Percentiles rank a stretch among this genome's conserved stretches.
Evolutionary conservation across 2,329 filamentous ascomycete genomes (phyloP).

Genomic region (Laburnicola sp.): DNA sequence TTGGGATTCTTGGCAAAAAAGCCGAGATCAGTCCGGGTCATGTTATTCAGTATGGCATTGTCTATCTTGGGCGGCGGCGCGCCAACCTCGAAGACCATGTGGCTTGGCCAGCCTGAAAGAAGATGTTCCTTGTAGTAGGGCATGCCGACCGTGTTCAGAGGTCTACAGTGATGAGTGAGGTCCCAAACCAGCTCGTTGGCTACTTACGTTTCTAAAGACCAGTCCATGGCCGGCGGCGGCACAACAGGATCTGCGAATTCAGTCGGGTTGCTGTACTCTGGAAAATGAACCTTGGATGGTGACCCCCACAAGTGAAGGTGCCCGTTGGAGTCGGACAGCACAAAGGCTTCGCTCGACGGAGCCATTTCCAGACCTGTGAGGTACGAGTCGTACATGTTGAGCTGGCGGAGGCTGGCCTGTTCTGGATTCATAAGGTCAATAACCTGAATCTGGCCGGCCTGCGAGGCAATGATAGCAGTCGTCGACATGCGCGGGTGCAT

Average conservation of each 20-base stretch:
- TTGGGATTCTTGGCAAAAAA: constrained; percentile 77
- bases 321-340: constrained; percentile 76
- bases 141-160: constrained; percentile 83
- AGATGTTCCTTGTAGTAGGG: constrained; percentile 89
- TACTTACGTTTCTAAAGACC: constrained; percentile 69
- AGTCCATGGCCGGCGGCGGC: constrained; percentile 65
- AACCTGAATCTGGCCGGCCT: constrained; percentile 90
- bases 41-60: constrained; percentile 65
- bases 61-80: constrained; percentile 79
- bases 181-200: no score
- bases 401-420: constrained; percentile 65
- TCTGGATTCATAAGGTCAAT: constrained; percentile 95
- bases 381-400: constrained; percentile 71
- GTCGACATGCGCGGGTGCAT: constrained; percentile 95
- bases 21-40: constrained; percentile 74
- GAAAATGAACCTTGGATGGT: constrained; percentile 81
- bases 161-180: constrained; percentile 52
- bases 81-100: constrained; percentile 81
- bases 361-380: constrained; percentile 83
- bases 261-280: constrained; percentile 73
- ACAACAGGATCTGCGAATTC: constrained; percentile 71
- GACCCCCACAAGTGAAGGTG: constrained; percentile 87
- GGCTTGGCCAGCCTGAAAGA: constrained; percentile 85
- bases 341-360: constrained; percentile 82
- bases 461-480: constrained; percentile 90